Percentiles rank a stretch among this genome's conserved stretches.
Evolutionary conservation across 2,329 filamentous ascomycete species (phyloP).

Genomic region (Neocucurbitaria cava): DNA sequence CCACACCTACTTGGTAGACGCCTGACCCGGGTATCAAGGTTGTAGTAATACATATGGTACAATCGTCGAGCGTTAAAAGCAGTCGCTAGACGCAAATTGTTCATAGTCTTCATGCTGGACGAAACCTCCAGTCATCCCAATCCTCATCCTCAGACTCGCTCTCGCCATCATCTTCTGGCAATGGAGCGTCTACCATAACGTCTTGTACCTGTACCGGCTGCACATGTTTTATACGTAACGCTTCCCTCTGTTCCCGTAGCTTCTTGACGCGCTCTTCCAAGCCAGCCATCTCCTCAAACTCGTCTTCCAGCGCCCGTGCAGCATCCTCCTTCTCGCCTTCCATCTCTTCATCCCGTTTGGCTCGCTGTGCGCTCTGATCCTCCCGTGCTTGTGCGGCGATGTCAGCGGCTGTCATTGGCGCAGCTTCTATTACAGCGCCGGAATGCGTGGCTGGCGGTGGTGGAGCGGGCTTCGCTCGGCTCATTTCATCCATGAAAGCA

Average conservation of each 20-base stretch:
- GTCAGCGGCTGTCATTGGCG: constrained; percentile 56
- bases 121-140: constrained; percentile 49
- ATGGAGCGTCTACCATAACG: constrained; percentile 8
- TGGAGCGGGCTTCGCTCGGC: constrained; percentile 79
- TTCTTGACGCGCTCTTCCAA: constrained; percentile 55
- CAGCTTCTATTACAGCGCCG: constrained; percentile 53
- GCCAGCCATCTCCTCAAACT: constrained; percentile 60
- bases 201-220: constrained; percentile 14
- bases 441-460: constrained; percentile 73
- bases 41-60: constrained; percentile 26
- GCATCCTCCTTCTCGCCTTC: constrained; percentile 59
- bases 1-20: constrained; percentile 6
- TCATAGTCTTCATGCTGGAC: constrained; percentile 32
- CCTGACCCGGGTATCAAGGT: constrained; percentile 29
- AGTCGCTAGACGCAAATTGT: constrained; percentile 5
- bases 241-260: constrained; percentile 56
- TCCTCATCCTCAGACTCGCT: constrained; percentile 51
- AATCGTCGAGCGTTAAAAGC: constrained; percentile 10
- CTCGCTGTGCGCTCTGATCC: constrained; percentile 53
- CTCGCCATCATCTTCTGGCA: constrained; percentile 33
- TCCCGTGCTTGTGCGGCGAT: constrained; percentile 55
- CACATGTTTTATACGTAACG: constrained; percentile 40
- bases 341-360: constrained; percentile 52
- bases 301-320: constrained; percentile 52
- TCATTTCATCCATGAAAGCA: constrained; percentile 59